Evolutionary conservation across 768 basidiomycete species (phyloP), one percentile per base, ranked within the genome.

Genomic region (Boletus vermiculosoides): DNA sequence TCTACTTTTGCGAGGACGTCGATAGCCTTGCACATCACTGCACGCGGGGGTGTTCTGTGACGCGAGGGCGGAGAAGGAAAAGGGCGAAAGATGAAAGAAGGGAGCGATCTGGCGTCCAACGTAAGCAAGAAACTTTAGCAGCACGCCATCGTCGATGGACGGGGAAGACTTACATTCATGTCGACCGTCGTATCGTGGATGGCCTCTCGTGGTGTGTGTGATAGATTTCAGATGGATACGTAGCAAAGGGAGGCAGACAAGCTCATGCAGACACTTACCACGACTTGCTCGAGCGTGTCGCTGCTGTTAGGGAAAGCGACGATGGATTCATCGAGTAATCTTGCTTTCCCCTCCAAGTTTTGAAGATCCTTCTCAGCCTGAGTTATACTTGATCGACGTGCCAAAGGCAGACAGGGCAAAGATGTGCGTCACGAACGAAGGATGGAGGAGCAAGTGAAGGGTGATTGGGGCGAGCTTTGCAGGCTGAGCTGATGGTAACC

Each of bases 381-480:
- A 7, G 2, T 4, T 3, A 5, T 54, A 58, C 45, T 45, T 57
- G 45, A 55, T 44, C 0, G 51, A 58, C n/a, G 25, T 31, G 12
- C 55, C 62, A 42, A 67, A 25, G 36, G 51, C 45, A 16, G 33
- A 36, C 39, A 53, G 6, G 5, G 55, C 65, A 37, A 60, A 4
- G 40, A 47, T 3, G 42, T 67, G 58, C 6, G 40, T 41, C 41
- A 57, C 37, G 15, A 64, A 45, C 12, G 54, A 64, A 8, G 46
- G 33, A 28, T n/a, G 54, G 28, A 64, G 34, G 44, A 53, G 25
- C 57, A 65, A 52, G 25, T 10, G 45, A 40, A 37, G 15, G 28
- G 5, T 3, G 30, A 8, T 30, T 20, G 15, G 9, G 18, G 22
- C 5, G 5, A 11, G 1, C 4, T 22, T 48, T n/a, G 28, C 2